These are phyloP conservation scores for Solanum hybrid DNA, from an alignment of 305 asterid genomes.

Conservation along the genomic window DNA sequence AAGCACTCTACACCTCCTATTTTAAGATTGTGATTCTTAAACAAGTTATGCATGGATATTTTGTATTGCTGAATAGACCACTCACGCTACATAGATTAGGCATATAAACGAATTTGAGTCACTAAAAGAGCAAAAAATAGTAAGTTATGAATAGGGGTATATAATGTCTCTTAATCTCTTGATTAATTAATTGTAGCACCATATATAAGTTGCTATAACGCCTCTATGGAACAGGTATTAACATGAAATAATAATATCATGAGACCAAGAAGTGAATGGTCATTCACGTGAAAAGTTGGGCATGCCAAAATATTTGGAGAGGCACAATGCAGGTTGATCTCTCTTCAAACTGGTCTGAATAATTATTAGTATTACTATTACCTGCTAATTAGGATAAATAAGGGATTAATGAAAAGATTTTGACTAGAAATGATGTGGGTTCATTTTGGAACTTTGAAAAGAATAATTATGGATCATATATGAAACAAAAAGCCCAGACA, in stretches of 20 bases:
- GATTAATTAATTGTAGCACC: not conserved
- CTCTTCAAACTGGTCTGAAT: not conserved
- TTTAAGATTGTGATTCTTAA: not conserved
- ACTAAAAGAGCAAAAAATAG: not conserved
- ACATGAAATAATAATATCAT: not conserved
- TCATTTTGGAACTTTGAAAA: not conserved
- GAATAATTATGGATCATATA: constrained; percentile 2
- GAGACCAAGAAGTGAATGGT: not conserved
- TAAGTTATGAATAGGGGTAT: not conserved
- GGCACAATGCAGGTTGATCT: not conserved
- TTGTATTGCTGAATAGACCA: not conserved
- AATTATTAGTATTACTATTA: not conserved
- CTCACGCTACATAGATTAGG: not conserved
- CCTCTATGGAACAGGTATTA: not conserved
- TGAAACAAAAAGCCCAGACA: not conserved
- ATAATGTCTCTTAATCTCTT: not conserved
- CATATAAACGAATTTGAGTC: not conserved
- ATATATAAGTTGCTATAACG: not conserved
- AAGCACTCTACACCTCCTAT: not conserved
- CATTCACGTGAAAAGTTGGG: constrained; percentile 2
- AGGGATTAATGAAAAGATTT: not conserved
- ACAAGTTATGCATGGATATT: too few relatives aligned
- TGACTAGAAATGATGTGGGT: not conserved
- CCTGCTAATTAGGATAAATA: not conserved
- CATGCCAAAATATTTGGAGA: not conserved